A percentile compares a stretch with the other conserved stretches of the same genome.
phyloP scores from a whole-genome alignment of 345 rosid genomes.

The Firmiana major region DNA sequence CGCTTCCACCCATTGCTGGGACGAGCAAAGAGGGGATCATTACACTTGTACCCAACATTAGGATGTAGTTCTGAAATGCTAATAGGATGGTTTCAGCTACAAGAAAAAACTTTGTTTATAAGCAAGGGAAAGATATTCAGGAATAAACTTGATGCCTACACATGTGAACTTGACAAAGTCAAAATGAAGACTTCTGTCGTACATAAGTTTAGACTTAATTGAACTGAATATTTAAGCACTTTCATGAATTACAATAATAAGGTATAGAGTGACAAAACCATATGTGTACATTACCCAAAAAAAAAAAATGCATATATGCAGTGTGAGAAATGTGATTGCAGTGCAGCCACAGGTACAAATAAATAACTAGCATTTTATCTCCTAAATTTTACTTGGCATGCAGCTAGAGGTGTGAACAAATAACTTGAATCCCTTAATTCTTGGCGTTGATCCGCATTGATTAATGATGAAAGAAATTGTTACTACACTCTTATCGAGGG shows the following conservation, averaged over 20 bases:
- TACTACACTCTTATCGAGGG: not conserved
- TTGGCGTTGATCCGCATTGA: not conserved
- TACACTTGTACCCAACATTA: conserved; percentile 88
- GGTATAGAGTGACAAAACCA: not conserved
- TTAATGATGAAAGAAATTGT: not conserved
- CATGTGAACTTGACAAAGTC: not conserved
- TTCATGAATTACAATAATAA: not conserved
- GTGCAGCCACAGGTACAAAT: not conserved
- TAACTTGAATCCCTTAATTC: not conserved
- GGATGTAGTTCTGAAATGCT: conserved; percentile 93
- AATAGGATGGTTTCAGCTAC: conserved; percentile 76
- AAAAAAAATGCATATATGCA: not conserved
- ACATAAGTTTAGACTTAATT: not conserved
- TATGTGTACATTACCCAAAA: not conserved
- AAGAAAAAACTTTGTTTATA: conserved; percentile 14
- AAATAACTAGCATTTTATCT: not conserved
- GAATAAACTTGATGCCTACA: not conserved
- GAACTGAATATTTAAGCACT: not conserved
- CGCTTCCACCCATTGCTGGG: conserved; percentile 84
- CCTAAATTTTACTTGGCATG: not conserved
- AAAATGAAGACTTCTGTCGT: not conserved
- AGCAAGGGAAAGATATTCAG: conserved; percentile 6
- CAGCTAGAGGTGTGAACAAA: not conserved
- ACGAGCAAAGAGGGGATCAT: conserved; percentile 76
- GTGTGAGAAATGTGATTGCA: not conserved